Evolutionary conservation across 108 stramenopile species (phyloP), one percentile per base, ranked within the genome.

Genomic region (Cyclotella sp.): DNA sequence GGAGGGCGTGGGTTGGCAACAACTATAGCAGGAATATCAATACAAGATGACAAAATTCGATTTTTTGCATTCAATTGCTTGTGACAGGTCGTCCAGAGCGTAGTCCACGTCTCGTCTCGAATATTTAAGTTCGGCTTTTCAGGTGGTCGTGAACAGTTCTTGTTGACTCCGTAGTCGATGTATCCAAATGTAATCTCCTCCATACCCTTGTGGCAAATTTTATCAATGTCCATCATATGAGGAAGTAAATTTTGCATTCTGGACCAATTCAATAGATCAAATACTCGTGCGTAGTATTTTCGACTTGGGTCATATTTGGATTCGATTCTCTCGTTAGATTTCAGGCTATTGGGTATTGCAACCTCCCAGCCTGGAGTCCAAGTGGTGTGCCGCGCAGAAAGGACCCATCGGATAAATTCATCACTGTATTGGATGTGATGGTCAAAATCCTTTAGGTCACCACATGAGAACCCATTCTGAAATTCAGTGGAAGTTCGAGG

Each of bases 151-250:
- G 10, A 0, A 68, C 12, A 12, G 28, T 58, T 27, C 22, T 58
- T 58, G 57, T 26, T 22, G 2, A 14, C 28, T 27, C 14, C 28
- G 15, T 26, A 3, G 57, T 27, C 21, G 51, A 52, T 44, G 44
- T 24, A 22, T 27, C 9, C 64, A 24, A 45, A 22, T 21, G 24
- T 27, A 21, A 65, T 1, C 3, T 58, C 15, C 15, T 80, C 68
- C 79, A 80, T 80, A 21, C 79, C 79, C 63, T 80, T 80, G 39
- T 80, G 79, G 27, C 79, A 80, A 68, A 80, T 67, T 26, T 49
- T 41, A 27, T 63, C 14, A 27, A 73, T 44, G 15, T 60, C 28
- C 28, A 80, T 51, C 24, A 14, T 51, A 27, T 28, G 47, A n/a
- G 79, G 79, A 44, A 73, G 62, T 21, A 73, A 16, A 3, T 68